Conservation (phyloP, 225 moss, liverwort and hornwort genomes). For the Bryoerythrophyllum caledonicum region DNA sequence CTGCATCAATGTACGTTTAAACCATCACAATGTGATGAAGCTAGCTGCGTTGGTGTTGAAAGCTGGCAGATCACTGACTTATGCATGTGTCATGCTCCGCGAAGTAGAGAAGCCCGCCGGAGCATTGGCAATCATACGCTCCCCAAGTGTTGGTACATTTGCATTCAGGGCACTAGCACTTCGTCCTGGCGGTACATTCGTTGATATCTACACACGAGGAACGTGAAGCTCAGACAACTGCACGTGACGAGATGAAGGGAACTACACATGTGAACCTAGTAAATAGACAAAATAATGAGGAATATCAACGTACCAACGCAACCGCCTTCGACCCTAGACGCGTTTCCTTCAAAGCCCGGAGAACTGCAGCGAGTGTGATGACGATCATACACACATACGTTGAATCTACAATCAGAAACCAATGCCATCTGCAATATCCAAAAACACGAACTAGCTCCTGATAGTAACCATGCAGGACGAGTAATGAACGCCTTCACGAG, state of each 20-base stretch:
- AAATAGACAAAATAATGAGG: background rate
- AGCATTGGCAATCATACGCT: slow-evolving; percentile 72
- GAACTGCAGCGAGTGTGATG: slow-evolving; percentile 63
- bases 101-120: slow-evolving; percentile 77
- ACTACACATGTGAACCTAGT: background rate
- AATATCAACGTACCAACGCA: slow-evolving; percentile 45
- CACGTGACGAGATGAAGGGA: background rate
- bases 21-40: background rate
- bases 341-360: slow-evolving; percentile 69
- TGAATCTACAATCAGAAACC: slow-evolving; percentile 13
- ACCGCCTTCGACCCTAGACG: background rate
- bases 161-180: slow-evolving; percentile 83
- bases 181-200: slow-evolving; percentile 61
- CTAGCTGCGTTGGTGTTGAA: background rate
- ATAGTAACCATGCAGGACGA: slow-evolving; percentile 64
- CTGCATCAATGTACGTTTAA: background rate
- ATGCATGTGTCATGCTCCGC: slow-evolving; percentile 87
- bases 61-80: slow-evolving; percentile 47
- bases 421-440: background rate
- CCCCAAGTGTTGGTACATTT: slow-evolving; percentile 82
- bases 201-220: slow-evolving; percentile 45
- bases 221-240: background rate
- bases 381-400: slow-evolving; percentile 33
- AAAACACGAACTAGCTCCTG: background rate
- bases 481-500: slow-evolving; percentile 17